Conservation (phyloP, 257 asterid genomes). For the Solanum stenotomum region DNA sequence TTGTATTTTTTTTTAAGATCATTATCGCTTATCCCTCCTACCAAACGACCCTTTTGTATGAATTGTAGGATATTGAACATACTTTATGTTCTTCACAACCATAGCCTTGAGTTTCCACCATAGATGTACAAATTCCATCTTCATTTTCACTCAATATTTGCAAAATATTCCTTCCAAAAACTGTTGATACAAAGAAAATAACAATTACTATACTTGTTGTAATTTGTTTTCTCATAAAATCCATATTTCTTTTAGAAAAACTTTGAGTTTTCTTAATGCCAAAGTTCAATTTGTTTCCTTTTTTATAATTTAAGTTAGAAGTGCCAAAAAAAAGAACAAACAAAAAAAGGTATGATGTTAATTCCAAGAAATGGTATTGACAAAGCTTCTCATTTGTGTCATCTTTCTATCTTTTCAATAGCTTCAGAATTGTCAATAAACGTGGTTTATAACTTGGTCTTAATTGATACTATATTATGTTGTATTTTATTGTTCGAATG, state of each 20-base stretch:
- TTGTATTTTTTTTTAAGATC: fast-evolving
- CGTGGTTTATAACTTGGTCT: no score
- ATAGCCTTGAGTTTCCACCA: conserved; percentile 48
- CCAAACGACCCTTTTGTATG: background rate
- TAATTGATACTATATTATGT: no score
- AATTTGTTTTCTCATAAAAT: background rate
- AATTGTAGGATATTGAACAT: background rate
- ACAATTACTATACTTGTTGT: background rate
- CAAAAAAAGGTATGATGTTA: background rate
- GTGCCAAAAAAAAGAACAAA: background rate
- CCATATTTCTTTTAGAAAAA: background rate
- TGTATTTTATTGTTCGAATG: no score
- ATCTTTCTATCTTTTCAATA: background rate
- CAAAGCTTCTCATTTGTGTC: background rate
- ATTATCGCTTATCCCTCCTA: background rate
- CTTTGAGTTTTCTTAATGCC: background rate
- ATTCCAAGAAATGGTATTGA: background rate
- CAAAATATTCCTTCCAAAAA: background rate
- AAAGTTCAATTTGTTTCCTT: background rate
- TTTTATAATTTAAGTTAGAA: background rate
- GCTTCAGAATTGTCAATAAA: no score
- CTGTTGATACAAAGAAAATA: background rate
- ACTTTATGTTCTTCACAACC: conserved; percentile 64
- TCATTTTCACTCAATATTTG: background rate
- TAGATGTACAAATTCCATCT: conserved; percentile 46